Conservation (phyloP, 768 basidiomycete species). For the Inosperma sp. region DNA sequence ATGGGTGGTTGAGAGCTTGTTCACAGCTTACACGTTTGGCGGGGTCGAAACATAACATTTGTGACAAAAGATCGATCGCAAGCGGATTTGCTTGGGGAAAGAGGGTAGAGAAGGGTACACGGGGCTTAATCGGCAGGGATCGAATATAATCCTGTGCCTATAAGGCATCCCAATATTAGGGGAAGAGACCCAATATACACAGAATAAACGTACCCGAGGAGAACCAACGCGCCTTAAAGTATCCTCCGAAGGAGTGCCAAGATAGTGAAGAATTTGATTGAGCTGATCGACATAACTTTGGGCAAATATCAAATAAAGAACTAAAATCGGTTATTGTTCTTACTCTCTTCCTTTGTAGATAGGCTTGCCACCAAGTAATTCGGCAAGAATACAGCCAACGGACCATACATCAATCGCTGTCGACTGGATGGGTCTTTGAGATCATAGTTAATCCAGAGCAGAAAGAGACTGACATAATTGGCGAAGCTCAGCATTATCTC, state of each 20-base stretch:
- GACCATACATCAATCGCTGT: conserved; percentile 96
- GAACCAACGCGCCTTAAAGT: conserved; percentile 94
- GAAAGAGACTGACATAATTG: conserved; percentile 65
- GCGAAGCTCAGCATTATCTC: conserved; percentile 99
- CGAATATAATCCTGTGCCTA: conserved; percentile 98
- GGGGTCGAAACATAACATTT: conserved; percentile 94
- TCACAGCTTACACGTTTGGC: conserved; percentile 95
- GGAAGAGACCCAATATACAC: conserved; percentile 3
- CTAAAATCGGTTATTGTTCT: conserved; percentile 26
- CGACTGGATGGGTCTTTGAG: conserved; percentile 42
- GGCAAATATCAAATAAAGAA: neutral
- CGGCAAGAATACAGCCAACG: conserved; percentile 92
- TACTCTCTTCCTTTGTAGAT: conserved; percentile 97
- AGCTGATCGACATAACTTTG: conserved; percentile 93
- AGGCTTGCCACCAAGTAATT: conserved; percentile 88
- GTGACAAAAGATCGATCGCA: conserved; percentile 87
- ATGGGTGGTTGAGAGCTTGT: conserved; percentile 92
- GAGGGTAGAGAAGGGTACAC: conserved; percentile 85
- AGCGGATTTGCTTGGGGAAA: conserved; percentile 93
- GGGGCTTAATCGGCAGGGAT: conserved; percentile 93
- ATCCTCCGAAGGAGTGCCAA: conserved; percentile 97
- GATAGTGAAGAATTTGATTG: conserved; percentile 95
- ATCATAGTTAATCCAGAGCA: neutral
- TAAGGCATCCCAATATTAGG: conserved; percentile 5
- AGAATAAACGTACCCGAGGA: conserved; percentile 63